These are phyloP conservation scores for Mollisiaceae sp. DNA, from an alignment of 2,329 filamentous ascomycete genomes.

Conservation along the genomic window DNA sequence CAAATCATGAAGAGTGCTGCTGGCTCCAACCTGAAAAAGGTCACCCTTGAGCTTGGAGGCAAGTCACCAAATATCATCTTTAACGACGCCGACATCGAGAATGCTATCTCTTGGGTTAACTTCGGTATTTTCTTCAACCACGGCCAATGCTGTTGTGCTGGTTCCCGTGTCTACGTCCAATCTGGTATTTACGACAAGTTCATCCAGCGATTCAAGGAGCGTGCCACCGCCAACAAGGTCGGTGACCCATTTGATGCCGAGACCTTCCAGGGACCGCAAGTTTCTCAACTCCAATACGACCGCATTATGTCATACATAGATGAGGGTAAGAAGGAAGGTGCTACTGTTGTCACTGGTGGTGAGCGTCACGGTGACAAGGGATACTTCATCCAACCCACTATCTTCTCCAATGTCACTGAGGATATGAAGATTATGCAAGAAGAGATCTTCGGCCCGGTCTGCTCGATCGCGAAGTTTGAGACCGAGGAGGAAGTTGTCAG, in stretches of 20 bases:
- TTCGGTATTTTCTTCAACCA: slow-evolving; percentile 51
- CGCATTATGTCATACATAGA: slow-evolving; percentile 72
- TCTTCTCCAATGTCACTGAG: slow-evolving; percentile 72
- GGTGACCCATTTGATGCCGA: slow-evolving; percentile 69
- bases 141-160: slow-evolving; percentile 58
- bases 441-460: slow-evolving; percentile 77
- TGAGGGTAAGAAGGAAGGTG: slow-evolving; percentile 67
- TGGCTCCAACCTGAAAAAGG: slow-evolving; percentile 67
- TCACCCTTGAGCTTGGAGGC: slow-evolving; percentile 66
- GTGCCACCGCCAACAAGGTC: slow-evolving; percentile 66
- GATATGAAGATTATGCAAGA: slow-evolving; percentile 78
- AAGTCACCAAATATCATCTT: slow-evolving; percentile 69
- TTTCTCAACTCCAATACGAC: slow-evolving; percentile 72
- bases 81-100: slow-evolving; percentile 64
- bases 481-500: slow-evolving; percentile 69
- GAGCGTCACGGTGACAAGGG: slow-evolving; percentile 69
- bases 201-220: slow-evolving; percentile 67
- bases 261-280: slow-evolving; percentile 75
- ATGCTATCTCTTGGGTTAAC: slow-evolving; percentile 68
- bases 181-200: slow-evolving; percentile 75
- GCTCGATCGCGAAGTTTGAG: slow-evolving; percentile 73
- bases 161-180: slow-evolving; percentile 72
- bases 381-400: slow-evolving; percentile 76
- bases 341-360: slow-evolving; percentile 68
- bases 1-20: slow-evolving; percentile 69